These are phyloP conservation scores for Boletus vermiculosoides DNA, from an alignment of 768 basidiomycete species.

Conservation along the genomic window DNA sequence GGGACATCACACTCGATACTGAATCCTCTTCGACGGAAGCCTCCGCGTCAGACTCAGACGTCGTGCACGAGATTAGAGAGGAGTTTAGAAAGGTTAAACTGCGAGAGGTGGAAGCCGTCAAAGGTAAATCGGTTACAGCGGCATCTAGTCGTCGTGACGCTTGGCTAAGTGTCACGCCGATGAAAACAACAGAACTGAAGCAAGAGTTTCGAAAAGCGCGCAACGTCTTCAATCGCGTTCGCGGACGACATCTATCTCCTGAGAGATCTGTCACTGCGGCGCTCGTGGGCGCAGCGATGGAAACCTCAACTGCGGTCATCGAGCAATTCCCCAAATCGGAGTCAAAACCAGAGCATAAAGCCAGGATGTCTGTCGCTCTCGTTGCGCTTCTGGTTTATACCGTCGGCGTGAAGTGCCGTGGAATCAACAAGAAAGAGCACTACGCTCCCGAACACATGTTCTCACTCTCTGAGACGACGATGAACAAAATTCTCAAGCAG, in stretches of 20 bases:
- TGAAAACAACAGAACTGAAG: conserved; percentile 33
- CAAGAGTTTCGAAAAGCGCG: conserved; percentile 41
- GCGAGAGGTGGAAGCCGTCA: conserved; percentile 37
- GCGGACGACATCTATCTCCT: conserved; percentile 27
- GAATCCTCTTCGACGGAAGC: conserved; percentile 45
- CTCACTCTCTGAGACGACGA: conserved; percentile 83
- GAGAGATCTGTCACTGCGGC: conserved; percentile 19
- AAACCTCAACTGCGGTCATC: conserved; percentile 12
- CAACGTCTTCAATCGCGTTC: conserved; percentile 43
- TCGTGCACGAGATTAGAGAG: conserved; percentile 24
- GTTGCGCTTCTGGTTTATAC: conserved; percentile 86
- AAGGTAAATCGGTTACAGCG: conserved; percentile 25
- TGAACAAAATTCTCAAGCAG: conserved; percentile 71
- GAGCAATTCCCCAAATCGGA: conserved; percentile 19
- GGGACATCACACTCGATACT: conserved; percentile 34
- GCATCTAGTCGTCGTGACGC: conserved; percentile 2
- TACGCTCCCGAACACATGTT: conserved; percentile 91
- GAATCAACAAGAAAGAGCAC: conserved; percentile 79
- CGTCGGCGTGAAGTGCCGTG: conserved; percentile 91
- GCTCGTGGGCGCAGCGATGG: conserved; percentile 10
- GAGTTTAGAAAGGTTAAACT: conserved; percentile 27
- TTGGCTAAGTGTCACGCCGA: conserved; percentile 15
- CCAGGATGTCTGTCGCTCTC: conserved; percentile 73
- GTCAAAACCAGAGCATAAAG: conserved; percentile 36
- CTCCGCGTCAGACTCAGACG: conserved; percentile 35